A percentile compares a stretch with the other conserved stretches of the same genome.
These are phyloP conservation scores for Cytospora piceicola DNA, from an alignment of 2,329 filamentous ascomycete genomes.

Conservation along the genomic window DNA sequence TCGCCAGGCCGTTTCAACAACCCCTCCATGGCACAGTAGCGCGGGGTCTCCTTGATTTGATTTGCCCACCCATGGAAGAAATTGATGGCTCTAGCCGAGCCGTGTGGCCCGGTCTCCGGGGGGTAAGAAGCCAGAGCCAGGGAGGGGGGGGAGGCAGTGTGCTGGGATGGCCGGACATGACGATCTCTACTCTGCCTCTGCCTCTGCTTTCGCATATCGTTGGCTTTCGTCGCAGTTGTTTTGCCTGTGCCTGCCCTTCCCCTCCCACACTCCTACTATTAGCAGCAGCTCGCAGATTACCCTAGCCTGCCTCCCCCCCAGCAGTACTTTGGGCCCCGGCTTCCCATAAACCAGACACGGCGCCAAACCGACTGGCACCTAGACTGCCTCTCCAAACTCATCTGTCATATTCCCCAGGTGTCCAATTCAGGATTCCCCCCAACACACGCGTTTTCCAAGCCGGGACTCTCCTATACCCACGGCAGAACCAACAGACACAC, in stretches of 20 bases:
- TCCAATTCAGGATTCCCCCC: conserved; percentile 13
- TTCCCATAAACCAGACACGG: conserved; percentile 26
- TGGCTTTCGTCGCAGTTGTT: conserved; percentile 11
- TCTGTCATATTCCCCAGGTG: conserved; percentile 24
- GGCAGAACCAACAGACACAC: neutral
- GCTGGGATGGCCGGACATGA: conserved; percentile 14
- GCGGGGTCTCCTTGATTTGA: conserved; percentile 27
- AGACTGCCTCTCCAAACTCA: conserved; percentile 22
- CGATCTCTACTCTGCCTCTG: conserved; percentile 7
- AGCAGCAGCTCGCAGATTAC: conserved; percentile 4
- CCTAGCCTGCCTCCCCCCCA: conserved; percentile 10
- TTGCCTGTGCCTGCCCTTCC: conserved; percentile 8
- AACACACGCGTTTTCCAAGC: conserved; percentile 4
- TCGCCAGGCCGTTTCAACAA: conserved; percentile 21
- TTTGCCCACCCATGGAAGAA: conserved; percentile 23
- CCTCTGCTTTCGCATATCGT: conserved; percentile 8
- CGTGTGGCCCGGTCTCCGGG: conserved; percentile 28
- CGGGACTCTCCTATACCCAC: neutral
- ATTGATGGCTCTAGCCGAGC: conserved; percentile 29
- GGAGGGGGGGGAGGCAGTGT: conserved; percentile 1
- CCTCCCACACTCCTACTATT: neutral
- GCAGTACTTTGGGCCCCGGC: neutral
- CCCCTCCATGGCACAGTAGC: conserved; percentile 27
- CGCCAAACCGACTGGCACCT: conserved; percentile 27
- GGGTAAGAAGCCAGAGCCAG: conserved; percentile 20